A percentile compares a stretch with the other conserved stretches of the same genome.
phyloP scores from a whole-genome alignment of 1,284 basidiomycete genomes.

The Tremellales sp. region DNA sequence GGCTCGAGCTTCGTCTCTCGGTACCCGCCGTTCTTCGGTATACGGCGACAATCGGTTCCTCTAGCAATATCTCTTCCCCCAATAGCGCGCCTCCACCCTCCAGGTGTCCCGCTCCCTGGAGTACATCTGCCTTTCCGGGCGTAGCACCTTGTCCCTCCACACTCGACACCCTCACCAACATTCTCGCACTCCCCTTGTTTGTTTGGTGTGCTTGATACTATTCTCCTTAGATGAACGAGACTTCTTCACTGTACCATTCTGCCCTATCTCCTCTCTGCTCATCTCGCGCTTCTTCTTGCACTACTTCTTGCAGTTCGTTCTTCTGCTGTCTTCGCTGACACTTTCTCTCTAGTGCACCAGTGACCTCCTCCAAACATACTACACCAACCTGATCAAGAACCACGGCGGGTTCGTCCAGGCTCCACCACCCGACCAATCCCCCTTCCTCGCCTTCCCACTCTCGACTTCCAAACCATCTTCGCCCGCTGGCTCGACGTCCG shows the following conservation, averaged over 20 bases:
- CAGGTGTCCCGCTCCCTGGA: no score
- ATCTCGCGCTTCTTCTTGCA: not conserved
- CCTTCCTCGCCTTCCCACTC: conserved; percentile 42
- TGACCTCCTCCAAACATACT: conserved; percentile 48
- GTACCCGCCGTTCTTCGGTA: not conserved
- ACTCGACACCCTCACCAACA: no score
- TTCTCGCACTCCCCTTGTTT: no score
- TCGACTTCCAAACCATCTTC: conserved; percentile 17
- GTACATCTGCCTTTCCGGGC: no score
- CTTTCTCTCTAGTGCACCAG: conserved; percentile 40
- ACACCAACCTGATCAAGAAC: conserved; percentile 48
- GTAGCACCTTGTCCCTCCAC: no score
- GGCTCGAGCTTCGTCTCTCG: no score
- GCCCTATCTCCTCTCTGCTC: not conserved
- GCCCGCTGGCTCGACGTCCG: not conserved
- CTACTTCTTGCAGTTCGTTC: not conserved
- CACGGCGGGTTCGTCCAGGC: conserved; percentile 46
- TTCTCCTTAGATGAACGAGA: no score
- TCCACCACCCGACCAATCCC: conserved; percentile 26
- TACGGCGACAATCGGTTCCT: not conserved
- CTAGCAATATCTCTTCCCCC: not conserved
- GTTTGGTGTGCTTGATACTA: no score
- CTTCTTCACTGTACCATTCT: no score
- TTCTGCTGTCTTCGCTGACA: conserved; percentile 10
- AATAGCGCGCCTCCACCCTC: no score